Base-by-base conservation (phyloP, 2,329 filamentous ascomycete species). In the Xylaria arbuscula region DNA sequence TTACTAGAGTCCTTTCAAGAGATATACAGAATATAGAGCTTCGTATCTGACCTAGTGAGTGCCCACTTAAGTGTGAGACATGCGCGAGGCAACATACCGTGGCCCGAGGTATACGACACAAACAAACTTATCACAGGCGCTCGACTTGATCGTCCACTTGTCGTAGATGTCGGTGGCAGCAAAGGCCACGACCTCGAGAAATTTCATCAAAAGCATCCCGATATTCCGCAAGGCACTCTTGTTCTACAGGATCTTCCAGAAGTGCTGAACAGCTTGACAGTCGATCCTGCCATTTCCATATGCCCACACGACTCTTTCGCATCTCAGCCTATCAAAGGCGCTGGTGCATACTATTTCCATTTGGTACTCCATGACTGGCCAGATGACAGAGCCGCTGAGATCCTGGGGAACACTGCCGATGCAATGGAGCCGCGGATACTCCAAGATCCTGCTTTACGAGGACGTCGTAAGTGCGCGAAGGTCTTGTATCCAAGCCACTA, bases 261-360 rank as follows among this genome's bases (percentile, higher is more conserved):
- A 11, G 50, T 55, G 2, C n/a, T 62, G 2, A 24, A 62, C 19
- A n/a, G 8, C 9, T 6, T 22, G 7, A 55, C n/a, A 13, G 17
- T 40, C 22, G 15, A 22, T 5, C 15, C 28, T 28, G 15, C 17
- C 11, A 47, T 62, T 8, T 22, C 40, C 0, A 15, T 28, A 0
- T 47, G 9, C 13, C 59, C 51, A 19, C 36, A 65, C 62, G 66
- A 65, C 40, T 65, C 64, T 59, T 67, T 64, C n/a, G 64, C 53
- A 2, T 48, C 47, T 9, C 55, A 68, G 48, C 38, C 61, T 4
- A 28, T 61, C 9, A 58, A 65, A 42, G 62, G 62, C 2, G 62
- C 55, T 13, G 28, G 32, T 11, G 19, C 32, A 19, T 61, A 62
- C 51, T 62, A 55, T 24, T 28, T 60, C 6, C 48, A 57, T 40